phyloP scores from a whole-genome alignment of 2,329 filamentous ascomycete genomes.

The Fusarium setosum region DNA sequence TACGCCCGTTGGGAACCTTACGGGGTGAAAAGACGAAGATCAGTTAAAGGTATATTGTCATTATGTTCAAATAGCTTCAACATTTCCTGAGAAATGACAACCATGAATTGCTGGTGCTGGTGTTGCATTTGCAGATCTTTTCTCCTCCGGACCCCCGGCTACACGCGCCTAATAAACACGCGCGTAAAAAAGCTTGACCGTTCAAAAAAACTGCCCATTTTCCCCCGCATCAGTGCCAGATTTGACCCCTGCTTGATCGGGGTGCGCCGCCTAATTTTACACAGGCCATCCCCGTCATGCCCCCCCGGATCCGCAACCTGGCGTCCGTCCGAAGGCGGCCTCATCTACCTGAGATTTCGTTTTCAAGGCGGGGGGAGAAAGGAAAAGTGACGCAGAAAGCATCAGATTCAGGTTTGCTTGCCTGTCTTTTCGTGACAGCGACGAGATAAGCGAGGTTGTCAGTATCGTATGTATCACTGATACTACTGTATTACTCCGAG shows the following conservation, averaged over 20 bases:
- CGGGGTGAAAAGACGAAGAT: not conserved
- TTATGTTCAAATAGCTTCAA: no score
- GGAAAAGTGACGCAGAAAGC: not conserved
- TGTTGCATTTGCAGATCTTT: not conserved
- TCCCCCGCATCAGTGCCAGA: slow-evolving; percentile 8
- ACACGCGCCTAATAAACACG: not conserved
- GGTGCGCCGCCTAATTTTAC: not conserved
- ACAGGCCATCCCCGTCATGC: not conserved
- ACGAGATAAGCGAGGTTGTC: slow-evolving; percentile 4
- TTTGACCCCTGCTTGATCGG: slow-evolving; percentile 3
- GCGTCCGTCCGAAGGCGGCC: not conserved
- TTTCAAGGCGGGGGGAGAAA: not conserved
- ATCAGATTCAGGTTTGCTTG: slow-evolving; percentile 2
- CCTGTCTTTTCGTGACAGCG: not conserved
- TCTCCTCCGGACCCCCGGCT: not conserved
- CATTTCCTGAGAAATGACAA: no score
- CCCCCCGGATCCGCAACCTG: slow-evolving; percentile 5
- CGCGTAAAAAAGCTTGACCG: not conserved
- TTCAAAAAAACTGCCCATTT: slow-evolving; percentile 2
- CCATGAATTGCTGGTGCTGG: not conserved
- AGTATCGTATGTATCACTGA: not conserved
- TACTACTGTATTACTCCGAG: no score
- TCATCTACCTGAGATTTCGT: not conserved
- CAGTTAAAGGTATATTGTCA: no score
- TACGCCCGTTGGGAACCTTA: not conserved